Evolutionary conservation across 2,329 filamentous ascomycete species (phyloP), one percentile per base, ranked within the genome.

Genomic region (Microsporum canis): DNA sequence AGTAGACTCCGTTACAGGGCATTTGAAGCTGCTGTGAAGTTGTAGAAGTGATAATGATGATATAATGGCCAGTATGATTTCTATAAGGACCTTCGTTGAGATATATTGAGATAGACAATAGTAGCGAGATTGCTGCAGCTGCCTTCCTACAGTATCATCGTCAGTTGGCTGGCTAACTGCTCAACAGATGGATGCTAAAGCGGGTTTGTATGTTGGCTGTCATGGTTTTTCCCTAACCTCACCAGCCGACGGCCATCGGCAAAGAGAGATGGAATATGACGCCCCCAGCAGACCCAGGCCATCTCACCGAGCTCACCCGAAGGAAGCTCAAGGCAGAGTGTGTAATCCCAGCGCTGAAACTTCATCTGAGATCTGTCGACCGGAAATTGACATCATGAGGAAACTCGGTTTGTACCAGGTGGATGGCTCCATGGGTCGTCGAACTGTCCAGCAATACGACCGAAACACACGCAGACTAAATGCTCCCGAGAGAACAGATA

Each of bases 321-420:
- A 76, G 82, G 85, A 85, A 88, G 80, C 84, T 83, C 81, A 83
- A 82, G 83, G 81, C 70, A 68, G 69, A 72, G 77, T 72, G 70
- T 57, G 41, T 57, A 71, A 71, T 68, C 71, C 73, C 76, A 76
- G 75, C 75, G 79, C 79, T 77, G 76, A 78, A 53, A 69, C 70
- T 94, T 83, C 71, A 75, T 96, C 87, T 95, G 75, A 89, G 87
- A 94, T 86, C 88, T 94, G 91, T 95, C 89, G 88, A 91, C 89
- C 85, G 87, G 88, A 91, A 77, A 89, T 88, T 85, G 82, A 88
- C 87, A 91, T 84, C 88, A 90, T 85, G 75, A 70, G 71, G 68
- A 58, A 55, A 61, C 29, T 29, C 38, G 41, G 51, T 68, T 59
- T 69, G 68, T n/a, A 53, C 49, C 49, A 76, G 71, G 72, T 76